Base-by-base conservation (phyloP, 768 basidiomycete genomes). In the Asterophora parasitica region DNA sequence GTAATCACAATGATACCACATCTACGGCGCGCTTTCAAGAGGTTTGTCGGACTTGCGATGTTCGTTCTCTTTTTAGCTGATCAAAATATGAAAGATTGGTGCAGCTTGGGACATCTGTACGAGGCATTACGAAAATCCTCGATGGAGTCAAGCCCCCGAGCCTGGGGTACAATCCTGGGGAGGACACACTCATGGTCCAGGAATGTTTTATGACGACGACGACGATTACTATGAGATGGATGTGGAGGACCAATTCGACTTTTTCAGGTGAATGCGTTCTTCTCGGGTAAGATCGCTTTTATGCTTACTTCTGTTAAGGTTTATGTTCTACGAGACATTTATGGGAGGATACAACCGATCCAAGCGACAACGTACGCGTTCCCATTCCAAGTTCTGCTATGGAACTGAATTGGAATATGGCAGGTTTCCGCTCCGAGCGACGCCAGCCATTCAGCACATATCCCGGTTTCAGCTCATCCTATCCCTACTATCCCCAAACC, bases 11-110 rank as follows among this genome's bases (percentile, higher is more conserved):
- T 28, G 66, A 68, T 44, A 42, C 55, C 28, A 49, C 59, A 19
- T 63, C 68, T 32, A 68, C 64, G 9, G 57, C 62, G 32, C 62
- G 64, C 32, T 69, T 70, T 55, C 69, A 70, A 46, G 53, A 69
- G 52, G 64, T 64, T 23, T 32, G 48, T 44, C 26, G 15, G 17
- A 48, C 40, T 35, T 53, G 41, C 42, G 35, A 15, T 44, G 45
- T 38, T 34, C 42, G 23, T 34, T 42, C 10, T 42, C 10, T 31
- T 36, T 7, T 39, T 7, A 32, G 32, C 55, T 58, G 44, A 60
- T 58, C 40, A 46, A 50, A 53, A 49, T 48, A 52, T 41, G 30
- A 40, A 46, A 68, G 65, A 65, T 70, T 39, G 63, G 70, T 46
- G 63, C 60, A 28, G 68, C 66, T 1, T 70, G 67, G 65, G 57